Conservation (phyloP, 1,139 yeast genomes). For the Blastobotrys raffinosifermentans region DNA sequence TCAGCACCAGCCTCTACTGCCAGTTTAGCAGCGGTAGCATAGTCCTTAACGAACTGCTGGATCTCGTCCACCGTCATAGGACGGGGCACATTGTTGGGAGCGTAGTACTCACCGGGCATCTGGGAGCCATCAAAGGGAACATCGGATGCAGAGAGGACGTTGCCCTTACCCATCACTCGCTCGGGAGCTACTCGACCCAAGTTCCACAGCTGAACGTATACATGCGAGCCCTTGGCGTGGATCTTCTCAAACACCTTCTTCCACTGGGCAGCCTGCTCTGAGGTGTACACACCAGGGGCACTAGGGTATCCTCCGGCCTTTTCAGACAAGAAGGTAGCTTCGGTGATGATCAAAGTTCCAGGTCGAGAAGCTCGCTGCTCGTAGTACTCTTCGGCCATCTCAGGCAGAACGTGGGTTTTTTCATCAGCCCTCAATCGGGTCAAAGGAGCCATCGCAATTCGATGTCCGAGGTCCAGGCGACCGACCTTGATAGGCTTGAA, state of each 20-base stretch:
- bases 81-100: too few species aligned
- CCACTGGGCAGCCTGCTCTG: constrained; percentile 39
- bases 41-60: constrained; percentile 32
- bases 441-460: constrained; percentile 49
- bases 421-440: constrained; percentile 42
- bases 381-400: constrained; percentile 46
- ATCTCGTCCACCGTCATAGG: constrained; percentile 40
- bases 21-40: constrained; percentile 39
- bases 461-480: constrained; percentile 28
- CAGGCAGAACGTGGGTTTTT: constrained; percentile 37
- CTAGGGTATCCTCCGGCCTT: constrained; percentile 29
- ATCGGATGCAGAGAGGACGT: constrained; percentile 26
- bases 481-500: constrained; percentile 30
- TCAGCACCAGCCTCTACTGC: constrained; percentile 58
- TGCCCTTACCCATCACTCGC: constrained; percentile 20
- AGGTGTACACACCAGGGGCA: constrained; percentile 42
- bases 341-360: constrained; percentile 45
- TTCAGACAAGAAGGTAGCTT: constrained; percentile 39
- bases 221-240: constrained; percentile 35
- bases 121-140: constrained; percentile 34
- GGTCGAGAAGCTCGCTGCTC: constrained; percentile 46
- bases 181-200: constrained; percentile 37
- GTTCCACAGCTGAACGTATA: constrained; percentile 39
- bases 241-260: constrained; percentile 32
- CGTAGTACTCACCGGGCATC: too few species aligned